phyloP scores from a whole-genome alignment of 1,284 basidiomycete species.

The Pyrrhoderma lamaoense region DNA sequence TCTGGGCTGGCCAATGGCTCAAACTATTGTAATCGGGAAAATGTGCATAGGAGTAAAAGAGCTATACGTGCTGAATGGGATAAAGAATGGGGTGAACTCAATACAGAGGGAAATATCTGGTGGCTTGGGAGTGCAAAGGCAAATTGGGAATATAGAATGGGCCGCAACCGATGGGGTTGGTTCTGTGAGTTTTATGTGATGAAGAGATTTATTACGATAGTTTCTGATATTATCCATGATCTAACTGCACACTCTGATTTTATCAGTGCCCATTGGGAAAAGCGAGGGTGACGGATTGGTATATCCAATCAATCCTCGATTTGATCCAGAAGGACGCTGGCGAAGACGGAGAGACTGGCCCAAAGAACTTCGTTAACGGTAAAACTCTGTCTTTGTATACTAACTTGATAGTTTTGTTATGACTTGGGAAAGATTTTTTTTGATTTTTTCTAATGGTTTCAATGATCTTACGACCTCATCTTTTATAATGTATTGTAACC shows the following conservation, averaged over 20 bases:
- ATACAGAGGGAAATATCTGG: constrained; percentile 78
- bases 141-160: constrained; percentile 79
- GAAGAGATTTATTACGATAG: too few relatives aligned
- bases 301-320: constrained; percentile 67
- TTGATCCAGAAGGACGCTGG: constrained; percentile 63
- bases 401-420: too few relatives aligned
- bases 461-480: too few relatives aligned
- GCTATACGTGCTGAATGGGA: constrained; percentile 53
- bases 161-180: constrained; percentile 55
- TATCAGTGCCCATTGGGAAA: constrained; percentile 68
- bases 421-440: too few relatives aligned
- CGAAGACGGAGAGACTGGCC: constrained; percentile 66
- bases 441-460: too few relatives aligned
- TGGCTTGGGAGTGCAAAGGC: constrained; percentile 57
- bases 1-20: not conserved
- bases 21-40: constrained; percentile 4
- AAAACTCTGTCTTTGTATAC: not conserved
- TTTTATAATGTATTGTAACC: too few relatives aligned
- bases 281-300: constrained; percentile 52
- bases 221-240: too few relatives aligned
- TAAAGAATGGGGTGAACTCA: constrained; percentile 66
- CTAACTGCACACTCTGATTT: too few relatives aligned
- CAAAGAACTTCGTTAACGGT: constrained; percentile 34
- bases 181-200: constrained; percentile 56
- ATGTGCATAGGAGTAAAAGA: constrained; percentile 36